Evolutionary conservation across 805 yeast genomes (phyloP).

Genomic region (Helenozyma rhizophorensis): DNA sequence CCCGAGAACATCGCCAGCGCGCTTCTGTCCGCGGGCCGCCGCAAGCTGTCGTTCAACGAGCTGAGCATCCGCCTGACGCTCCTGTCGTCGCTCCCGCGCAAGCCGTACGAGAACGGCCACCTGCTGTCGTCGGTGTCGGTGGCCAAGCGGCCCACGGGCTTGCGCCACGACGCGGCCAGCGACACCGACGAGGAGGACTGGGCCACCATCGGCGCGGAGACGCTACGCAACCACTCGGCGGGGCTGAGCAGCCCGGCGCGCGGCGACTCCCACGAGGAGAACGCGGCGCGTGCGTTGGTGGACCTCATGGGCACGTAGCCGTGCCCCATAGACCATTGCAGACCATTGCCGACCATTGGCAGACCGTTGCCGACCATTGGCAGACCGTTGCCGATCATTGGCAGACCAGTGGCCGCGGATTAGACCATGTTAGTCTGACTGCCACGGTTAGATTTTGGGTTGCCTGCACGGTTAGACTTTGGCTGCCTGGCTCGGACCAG

Average conservation of each 20-base stretch:
- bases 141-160: background rate
- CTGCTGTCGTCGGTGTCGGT: background rate
- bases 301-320: constrained; percentile 39
- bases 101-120: constrained; percentile 4
- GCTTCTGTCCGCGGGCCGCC: constrained; percentile 18
- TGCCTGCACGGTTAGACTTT: too few relatives aligned
- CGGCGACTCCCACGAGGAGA: constrained; percentile 29
- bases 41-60: constrained; percentile 42
- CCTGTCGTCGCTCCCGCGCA: constrained; percentile 21
- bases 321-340: too few relatives aligned
- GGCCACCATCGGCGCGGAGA: constrained; percentile 82
- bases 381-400: too few relatives aligned
- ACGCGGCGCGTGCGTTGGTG: constrained; percentile 64
- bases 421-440: too few relatives aligned
- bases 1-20: constrained; percentile 20
- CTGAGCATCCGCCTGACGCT: constrained; percentile 40
- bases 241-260: constrained; percentile 12
- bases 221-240: constrained; percentile 40
- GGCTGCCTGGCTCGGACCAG: too few relatives aligned
- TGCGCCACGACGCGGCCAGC: constrained; percentile 21
- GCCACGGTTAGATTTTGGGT: too few relatives aligned
- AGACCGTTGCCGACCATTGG: too few relatives aligned
- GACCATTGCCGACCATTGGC: too few relatives aligned
- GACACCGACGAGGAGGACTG: constrained; percentile 98
- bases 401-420: too few relatives aligned